Evolutionary conservation across 2,329 filamentous ascomycete species (phyloP).

Genomic region (Emmonsia crescens): DNA sequence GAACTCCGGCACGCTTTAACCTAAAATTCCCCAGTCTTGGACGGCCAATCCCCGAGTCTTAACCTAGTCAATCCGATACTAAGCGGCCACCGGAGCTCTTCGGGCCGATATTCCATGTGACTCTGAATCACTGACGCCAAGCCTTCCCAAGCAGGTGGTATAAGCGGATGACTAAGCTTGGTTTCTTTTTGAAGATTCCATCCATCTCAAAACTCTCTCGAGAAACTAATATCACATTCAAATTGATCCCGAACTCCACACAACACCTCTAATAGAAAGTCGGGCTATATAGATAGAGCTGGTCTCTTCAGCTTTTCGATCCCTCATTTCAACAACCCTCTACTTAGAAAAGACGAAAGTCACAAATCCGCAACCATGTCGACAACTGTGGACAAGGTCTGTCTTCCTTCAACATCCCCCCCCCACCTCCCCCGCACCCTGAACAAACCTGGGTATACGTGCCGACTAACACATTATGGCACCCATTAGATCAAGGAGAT

Average conservation of each 20-base stretch:
- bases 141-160: too few relatives aligned
- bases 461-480: slow-evolving; percentile 23
- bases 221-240: background rate
- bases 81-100: background rate
- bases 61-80: background rate
- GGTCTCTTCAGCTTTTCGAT: background rate
- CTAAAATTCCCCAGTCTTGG: background rate
- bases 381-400: slow-evolving; percentile 92
- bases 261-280: background rate
- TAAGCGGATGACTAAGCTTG: background rate
- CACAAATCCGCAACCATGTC: slow-evolving; percentile 49
- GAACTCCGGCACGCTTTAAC: background rate
- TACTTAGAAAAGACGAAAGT: background rate
- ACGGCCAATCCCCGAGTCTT: background rate
- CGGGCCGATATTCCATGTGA: background rate
- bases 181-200: background rate
- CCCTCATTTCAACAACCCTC: background rate
- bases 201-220: background rate
- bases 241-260: background rate
- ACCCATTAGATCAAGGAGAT: slow-evolving; percentile 76
- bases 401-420: slow-evolving; percentile 16
- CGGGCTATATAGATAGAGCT: background rate
- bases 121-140: background rate
- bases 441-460: slow-evolving; percentile 1
- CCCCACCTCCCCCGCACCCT: background rate